Conservation (phyloP, 768 basidiomycete genomes). For the Tulasnella calospora region DNA sequence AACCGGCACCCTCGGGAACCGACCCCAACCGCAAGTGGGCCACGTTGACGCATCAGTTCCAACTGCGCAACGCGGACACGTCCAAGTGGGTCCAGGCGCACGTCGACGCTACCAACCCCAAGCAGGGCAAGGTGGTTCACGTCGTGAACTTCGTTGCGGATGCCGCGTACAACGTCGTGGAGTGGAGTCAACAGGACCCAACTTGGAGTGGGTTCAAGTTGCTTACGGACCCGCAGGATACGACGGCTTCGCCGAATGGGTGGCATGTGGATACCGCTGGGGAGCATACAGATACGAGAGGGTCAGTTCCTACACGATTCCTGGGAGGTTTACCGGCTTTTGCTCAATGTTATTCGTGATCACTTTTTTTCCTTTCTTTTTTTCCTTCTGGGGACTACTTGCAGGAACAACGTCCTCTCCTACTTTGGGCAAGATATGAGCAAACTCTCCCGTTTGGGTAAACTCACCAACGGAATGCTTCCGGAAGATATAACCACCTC, state of each 20-base stretch:
- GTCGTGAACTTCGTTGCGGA: constrained; percentile 50
- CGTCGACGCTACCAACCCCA: background rate
- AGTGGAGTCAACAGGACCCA: background rate
- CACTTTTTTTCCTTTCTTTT: background rate
- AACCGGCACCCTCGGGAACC: background rate
- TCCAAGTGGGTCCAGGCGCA: background rate
- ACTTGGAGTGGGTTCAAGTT: background rate
- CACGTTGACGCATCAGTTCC: background rate
- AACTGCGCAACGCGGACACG: background rate
- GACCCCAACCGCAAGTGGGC: background rate
- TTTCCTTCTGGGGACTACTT: background rate
- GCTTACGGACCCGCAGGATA: constrained; percentile 3
- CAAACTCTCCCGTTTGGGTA: no score
- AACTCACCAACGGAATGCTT: background rate
- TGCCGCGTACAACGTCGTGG: constrained; percentile 33
- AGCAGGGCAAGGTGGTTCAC: constrained; percentile 31
- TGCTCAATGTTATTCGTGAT: background rate
- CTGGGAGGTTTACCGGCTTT: background rate
- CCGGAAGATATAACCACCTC: background rate
- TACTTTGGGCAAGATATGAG: background rate
- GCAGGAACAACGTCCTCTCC: background rate
- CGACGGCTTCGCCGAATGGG: constrained; percentile 47
- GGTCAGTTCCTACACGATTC: background rate
- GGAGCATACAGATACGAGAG: background rate
- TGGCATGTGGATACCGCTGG: constrained; percentile 47